phyloP scores from a whole-genome alignment of 192 early-diverging fungal genomes.

The Podila clonocystis region DNA sequence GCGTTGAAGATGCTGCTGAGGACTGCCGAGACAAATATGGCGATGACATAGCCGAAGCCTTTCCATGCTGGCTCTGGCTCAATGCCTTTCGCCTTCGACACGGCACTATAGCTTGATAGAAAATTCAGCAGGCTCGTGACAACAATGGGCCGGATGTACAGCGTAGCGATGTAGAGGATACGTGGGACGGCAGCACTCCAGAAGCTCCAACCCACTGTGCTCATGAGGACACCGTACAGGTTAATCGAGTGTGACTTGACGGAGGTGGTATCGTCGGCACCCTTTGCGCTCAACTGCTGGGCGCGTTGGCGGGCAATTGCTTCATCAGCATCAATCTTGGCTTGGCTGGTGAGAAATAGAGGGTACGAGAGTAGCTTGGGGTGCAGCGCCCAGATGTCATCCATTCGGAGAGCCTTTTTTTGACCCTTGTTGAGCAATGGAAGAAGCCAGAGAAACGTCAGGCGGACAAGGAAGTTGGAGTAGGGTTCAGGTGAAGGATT shows the following conservation, averaged over 20 bases:
- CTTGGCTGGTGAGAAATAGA: slow-evolving; percentile 33
- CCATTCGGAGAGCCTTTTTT: slow-evolving; percentile 30
- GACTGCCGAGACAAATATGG: slow-evolving; percentile 9
- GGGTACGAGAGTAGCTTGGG: slow-evolving; percentile 43
- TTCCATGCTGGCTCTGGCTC: slow-evolving; percentile 7
- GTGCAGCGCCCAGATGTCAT: slow-evolving; percentile 41
- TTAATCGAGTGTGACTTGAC: background rate
- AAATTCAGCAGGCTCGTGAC: slow-evolving; percentile 25
- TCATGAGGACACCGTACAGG: too few relatives aligned
- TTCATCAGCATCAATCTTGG: slow-evolving; percentile 37
- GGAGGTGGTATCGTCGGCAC: slow-evolving; percentile 13
- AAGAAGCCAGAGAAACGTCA: slow-evolving; percentile 54
- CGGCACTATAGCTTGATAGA: slow-evolving; percentile 9
- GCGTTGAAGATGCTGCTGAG: slow-evolving; percentile 28
- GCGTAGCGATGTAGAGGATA: slow-evolving; percentile 11
- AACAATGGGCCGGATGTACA: slow-evolving; percentile 25
- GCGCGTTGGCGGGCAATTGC: slow-evolving; percentile 13
- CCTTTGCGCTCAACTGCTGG: slow-evolving; percentile 1
- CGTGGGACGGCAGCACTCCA: slow-evolving; percentile 14
- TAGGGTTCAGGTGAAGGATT: slow-evolving; percentile 41
- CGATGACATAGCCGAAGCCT: slow-evolving; percentile 35
- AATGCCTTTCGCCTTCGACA: background rate
- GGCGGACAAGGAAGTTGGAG: slow-evolving; percentile 34
- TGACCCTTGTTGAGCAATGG: slow-evolving; percentile 42
- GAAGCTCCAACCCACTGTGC: slow-evolving; percentile 29